Base-by-base conservation (phyloP, 306 rosid genomes). In the Parietaria judaica region DNA sequence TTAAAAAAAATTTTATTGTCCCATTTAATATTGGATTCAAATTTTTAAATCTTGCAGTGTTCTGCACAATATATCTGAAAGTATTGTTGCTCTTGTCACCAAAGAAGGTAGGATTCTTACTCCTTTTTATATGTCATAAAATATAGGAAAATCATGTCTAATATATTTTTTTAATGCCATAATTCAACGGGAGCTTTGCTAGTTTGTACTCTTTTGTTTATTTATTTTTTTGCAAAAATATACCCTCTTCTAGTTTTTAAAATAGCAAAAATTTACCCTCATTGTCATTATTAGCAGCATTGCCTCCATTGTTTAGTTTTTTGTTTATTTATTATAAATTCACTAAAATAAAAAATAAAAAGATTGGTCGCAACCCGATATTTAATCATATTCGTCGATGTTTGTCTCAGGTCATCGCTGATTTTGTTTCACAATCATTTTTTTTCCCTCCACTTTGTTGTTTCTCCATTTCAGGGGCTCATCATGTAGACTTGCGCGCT, bases 401-500 rank as follows among this genome's bases (percentile, higher is more conserved):
- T 23, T 23, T 23, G 31, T 23, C 31, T 23, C 31, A 23, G 31
- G 31, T 23, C 31, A 2, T 23, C 31, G 31, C 70, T 51, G 49
- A 11, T 58, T 58, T 38, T 57, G 3, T 34, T 36, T 2, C 10
- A 59, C 15, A 5, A 12, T 8, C 14, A n/a, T 14, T 60, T 43
- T 8, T 13, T 6, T 3, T n/a, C n/a, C 34, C 13, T 7, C n/a
- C 16, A n/a, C 13, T 38, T 39, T 34, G 9, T 34, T 56, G 31
- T 54, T 9, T 60, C 69, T 48, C 56, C 6, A 43, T 35, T 14
- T 56, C 74, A 86, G 95, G 97, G 59, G 94, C 94, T 0, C 95
- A 84, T 76, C 95, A 84, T 77, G 48, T 83, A 65, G 97, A 89
- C 76, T 79, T 86, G 67, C 97, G 94, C 7, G 79, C 85, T 65